phyloP scores from a whole-genome alignment of 257 asterid species.

The Datura wrightii region DNA sequence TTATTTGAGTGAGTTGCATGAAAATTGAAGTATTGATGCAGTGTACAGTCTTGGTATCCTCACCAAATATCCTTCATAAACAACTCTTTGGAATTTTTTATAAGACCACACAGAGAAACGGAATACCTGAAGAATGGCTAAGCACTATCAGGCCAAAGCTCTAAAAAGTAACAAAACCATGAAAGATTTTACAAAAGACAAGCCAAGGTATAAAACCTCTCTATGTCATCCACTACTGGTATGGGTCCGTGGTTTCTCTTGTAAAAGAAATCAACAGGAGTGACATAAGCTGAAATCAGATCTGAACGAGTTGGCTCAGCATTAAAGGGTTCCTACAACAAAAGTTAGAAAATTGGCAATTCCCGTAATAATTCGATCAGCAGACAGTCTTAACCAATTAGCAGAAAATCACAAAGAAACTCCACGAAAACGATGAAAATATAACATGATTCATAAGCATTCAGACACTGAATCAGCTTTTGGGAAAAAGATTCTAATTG shows the following conservation, averaged over 20 bases:
- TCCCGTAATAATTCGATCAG: neutral
- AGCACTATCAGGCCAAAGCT: slow-evolving; percentile 33
- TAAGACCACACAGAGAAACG: slow-evolving; percentile 63
- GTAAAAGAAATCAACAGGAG: slow-evolving; percentile 84
- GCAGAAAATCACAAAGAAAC: neutral
- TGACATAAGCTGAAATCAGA: slow-evolving; percentile 75
- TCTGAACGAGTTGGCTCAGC: slow-evolving; percentile 85
- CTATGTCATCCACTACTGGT: slow-evolving; percentile 75
- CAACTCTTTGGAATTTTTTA: slow-evolving; percentile 54
- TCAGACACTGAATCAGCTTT: slow-evolving; percentile 10
- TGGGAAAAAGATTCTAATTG: neutral
- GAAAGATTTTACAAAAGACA: slow-evolving; percentile 24
- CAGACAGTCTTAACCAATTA: neutral
- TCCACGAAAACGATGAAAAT: neutral
- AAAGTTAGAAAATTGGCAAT: neutral
- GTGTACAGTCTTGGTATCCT: slow-evolving; percentile 33
- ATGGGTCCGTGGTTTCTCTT: slow-evolving; percentile 99
- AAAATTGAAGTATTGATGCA: slow-evolving; percentile 3
- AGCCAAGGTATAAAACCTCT: slow-evolving; percentile 53
- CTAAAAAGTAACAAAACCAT: neutral
- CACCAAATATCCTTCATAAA: slow-evolving; percentile 87
- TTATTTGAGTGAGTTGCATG: neutral
- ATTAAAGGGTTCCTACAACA: slow-evolving; percentile 85
- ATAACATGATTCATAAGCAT: neutral
- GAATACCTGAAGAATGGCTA: slow-evolving; percentile 63